phyloP scores from a whole-genome alignment of 73 alveolate species.

The Stentor coeruleus region DNA sequence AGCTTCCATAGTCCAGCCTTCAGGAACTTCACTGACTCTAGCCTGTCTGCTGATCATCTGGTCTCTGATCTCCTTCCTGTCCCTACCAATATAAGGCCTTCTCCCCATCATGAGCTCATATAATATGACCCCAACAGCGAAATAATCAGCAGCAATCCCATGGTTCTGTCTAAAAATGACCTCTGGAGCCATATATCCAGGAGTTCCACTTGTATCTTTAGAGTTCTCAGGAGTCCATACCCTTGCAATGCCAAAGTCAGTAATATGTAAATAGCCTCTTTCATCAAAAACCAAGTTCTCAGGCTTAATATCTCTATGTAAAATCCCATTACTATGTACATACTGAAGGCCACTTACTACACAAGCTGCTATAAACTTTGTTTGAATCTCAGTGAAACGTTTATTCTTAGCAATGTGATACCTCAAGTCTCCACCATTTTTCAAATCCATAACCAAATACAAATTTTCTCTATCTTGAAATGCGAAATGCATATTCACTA shows the following conservation, averaged over 20 bases:
- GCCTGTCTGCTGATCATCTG: slow-evolving; percentile 71
- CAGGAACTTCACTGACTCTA: slow-evolving; percentile 52
- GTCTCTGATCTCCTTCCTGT: slow-evolving; percentile 85
- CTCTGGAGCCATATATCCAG: slow-evolving; percentile 85
- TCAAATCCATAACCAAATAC: slow-evolving; percentile 80
- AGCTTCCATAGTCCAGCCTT: slow-evolving; percentile 74
- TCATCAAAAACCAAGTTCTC: slow-evolving; percentile 88
- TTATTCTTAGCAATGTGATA: slow-evolving; percentile 74
- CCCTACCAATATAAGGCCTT: slow-evolving; percentile 66
- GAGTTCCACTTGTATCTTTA: slow-evolving; percentile 91
- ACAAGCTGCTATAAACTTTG: slow-evolving; percentile 82
- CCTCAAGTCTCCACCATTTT: slow-evolving; percentile 93
- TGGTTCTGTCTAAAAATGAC: slow-evolving; percentile 73
- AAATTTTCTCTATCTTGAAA: slow-evolving; percentile 87
- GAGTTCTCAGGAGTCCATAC: slow-evolving; percentile 76
- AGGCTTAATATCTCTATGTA: slow-evolving; percentile 96
- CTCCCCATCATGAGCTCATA: slow-evolving; percentile 82
- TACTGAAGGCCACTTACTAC: slow-evolving; percentile 84
- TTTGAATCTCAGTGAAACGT: slow-evolving; percentile 82
- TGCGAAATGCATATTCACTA: slow-evolving; percentile 88
- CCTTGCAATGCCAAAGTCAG: slow-evolving; percentile 95
- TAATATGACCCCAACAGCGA: slow-evolving; percentile 72
- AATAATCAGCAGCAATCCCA: slow-evolving; percentile 79
- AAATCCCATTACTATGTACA: slow-evolving; percentile 74
- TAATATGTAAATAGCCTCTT: slow-evolving; percentile 78